Base-by-base conservation (phyloP, 352 stramenopile species). In the Blastocystis sp. region DNA sequence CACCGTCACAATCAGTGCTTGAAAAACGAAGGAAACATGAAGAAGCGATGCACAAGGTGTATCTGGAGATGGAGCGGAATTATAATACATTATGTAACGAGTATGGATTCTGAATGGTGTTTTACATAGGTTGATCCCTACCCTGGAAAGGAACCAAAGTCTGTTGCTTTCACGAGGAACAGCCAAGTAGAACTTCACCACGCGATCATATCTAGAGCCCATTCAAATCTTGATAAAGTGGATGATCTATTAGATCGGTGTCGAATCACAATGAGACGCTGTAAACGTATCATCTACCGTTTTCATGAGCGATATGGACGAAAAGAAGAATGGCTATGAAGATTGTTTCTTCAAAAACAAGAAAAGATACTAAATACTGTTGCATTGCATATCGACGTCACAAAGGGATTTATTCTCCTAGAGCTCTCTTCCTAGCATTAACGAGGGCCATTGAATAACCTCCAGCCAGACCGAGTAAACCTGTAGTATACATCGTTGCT, bases 401-500 rank as follows among this genome's bases (percentile, higher is more conserved):
- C 6, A 43, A 16, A 66, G 27, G 12, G 51, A 29, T 51, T 65
- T 66, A 83, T 83, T 83, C 71, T 27, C 71, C 71, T 19, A 83
- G 71, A 83, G 66, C 27, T 37, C 71, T 32, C 71, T 83, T 83
- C 46, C 71, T 57, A 32, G 71, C 29, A 66, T 83, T 83, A 14
- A 83, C 71, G 24, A 83, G 71, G 7, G 46, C 71, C 46, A 83
- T 83, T 37, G 46, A 66, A 63, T 83, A 83, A 51, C 71, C 71
- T 43, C 71, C 71, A 16, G 32, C 27, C 6, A 83, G 51, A 63
- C 71, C 71, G 19, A 83, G 9, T n/a, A 83, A 43, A 27, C 71
- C 71, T 35, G 71, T 83, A 14, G 71, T 83, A 43, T 83, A 83
- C 71, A 83, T 83, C 7, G 71, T 83, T n/a, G 52, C 71, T 54